Evolutionary conservation across 202 grass and related monocot species (phyloP).

Genomic region (Cymbopogon flexuosus): DNA sequence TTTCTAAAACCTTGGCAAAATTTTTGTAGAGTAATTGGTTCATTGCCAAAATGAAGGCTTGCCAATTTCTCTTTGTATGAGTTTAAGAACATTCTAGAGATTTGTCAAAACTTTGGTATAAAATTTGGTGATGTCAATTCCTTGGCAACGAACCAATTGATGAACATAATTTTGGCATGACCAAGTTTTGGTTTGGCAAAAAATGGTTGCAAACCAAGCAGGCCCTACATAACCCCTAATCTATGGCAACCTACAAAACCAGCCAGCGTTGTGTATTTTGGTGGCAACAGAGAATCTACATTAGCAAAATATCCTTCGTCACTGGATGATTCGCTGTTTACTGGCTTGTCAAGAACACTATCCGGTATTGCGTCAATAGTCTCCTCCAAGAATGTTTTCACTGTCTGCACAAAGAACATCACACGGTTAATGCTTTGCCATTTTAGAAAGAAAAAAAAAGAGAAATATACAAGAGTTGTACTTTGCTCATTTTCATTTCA

Average conservation of each 20-base stretch:
- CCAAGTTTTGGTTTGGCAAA: no score
- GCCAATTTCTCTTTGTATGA: no score
- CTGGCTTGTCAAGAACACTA: slow-evolving; percentile 54
- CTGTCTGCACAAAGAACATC: slow-evolving; percentile 50
- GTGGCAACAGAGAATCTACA: slow-evolving; percentile 47
- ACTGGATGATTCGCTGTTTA: slow-evolving; percentile 29
- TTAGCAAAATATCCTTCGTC: slow-evolving; percentile 50
- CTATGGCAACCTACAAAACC: neutral
- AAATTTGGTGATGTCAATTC: no score
- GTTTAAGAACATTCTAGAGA: no score
- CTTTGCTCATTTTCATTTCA: slow-evolving; percentile 3
- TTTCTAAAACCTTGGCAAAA: no score
- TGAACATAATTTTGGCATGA: no score
- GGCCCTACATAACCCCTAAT: no score
- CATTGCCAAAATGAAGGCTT: no score
- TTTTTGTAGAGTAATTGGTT: no score
- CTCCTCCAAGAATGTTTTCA: slow-evolving; percentile 76
- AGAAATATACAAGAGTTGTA: neutral
- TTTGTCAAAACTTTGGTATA: no score
- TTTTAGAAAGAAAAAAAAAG: neutral
- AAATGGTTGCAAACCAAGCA: no score
- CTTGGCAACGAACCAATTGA: no score
- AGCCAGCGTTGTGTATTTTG: slow-evolving; percentile 34
- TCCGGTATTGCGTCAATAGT: slow-evolving; percentile 67
- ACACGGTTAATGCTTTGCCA: neutral